A percentile compares a stretch with the other conserved stretches of the same genome.
Conservation (phyloP, 228 moss, liverwort and hornwort genomes). For the Sphagnum fallax region DNA sequence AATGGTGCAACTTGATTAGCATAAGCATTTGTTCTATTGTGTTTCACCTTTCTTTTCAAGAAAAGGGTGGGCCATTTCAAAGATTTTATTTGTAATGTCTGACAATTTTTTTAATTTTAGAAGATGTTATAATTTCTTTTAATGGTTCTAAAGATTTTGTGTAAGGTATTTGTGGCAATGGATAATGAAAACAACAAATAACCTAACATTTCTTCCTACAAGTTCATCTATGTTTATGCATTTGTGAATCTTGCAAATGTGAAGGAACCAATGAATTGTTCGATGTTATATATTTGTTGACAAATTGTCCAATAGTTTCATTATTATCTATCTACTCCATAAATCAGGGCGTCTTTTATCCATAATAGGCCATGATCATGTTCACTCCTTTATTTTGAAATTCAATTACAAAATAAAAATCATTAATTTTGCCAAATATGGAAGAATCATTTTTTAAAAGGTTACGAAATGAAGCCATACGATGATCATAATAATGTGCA, state of each 20-base stretch:
- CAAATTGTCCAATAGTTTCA: background rate
- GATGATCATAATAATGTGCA: background rate
- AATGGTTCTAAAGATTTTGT: too few relatives aligned
- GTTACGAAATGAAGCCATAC: background rate
- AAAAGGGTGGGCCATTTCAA: background rate
- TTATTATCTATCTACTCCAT: background rate
- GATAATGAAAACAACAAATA: background rate
- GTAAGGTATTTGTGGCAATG: too few relatives aligned
- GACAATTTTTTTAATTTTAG: too few relatives aligned
- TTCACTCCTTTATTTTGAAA: conserved; percentile 2
- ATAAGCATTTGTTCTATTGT: background rate
- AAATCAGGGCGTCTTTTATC: background rate
- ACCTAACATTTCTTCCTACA: background rate
- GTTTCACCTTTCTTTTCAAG: background rate
- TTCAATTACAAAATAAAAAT: background rate
- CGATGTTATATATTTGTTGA: background rate
- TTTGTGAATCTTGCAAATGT: background rate
- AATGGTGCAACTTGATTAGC: background rate
- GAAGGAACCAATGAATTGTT: background rate
- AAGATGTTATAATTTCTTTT: too few relatives aligned
- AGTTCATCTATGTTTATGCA: background rate
- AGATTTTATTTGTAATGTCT: too few relatives aligned
- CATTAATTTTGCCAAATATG: background rate
- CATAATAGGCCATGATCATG: background rate
- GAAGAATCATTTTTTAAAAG: background rate